A percentile compares a stretch with the other conserved stretches of the same genome.
Conservation (phyloP, 2,329 filamentous ascomycete genomes). For the Ampelomyces quisqualis region DNA sequence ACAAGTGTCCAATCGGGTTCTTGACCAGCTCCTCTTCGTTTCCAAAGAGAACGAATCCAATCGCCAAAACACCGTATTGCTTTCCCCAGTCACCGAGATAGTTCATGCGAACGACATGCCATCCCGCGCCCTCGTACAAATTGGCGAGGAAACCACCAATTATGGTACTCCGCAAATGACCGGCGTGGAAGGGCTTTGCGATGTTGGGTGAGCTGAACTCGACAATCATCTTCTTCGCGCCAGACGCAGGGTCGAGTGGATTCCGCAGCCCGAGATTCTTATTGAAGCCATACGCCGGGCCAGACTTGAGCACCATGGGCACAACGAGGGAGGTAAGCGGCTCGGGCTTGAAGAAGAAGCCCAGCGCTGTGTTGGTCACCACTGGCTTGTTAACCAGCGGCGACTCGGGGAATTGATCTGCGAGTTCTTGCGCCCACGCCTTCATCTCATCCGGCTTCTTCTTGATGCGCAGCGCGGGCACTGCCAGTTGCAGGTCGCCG, state of each 20-base stretch:
- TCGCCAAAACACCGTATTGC: conserved; percentile 68
- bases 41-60: conserved; percentile 75
- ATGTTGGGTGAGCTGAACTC: conserved; percentile 88
- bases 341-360: conserved; percentile 76
- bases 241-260: conserved; percentile 59
- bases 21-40: conserved; percentile 67
- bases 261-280: conserved; percentile 61
- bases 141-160: conserved; percentile 73
- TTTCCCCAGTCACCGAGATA: conserved; percentile 81
- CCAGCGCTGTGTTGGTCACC: conserved; percentile 67
- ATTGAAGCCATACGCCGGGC: conserved; percentile 64
- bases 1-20: conserved; percentile 80
- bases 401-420: conserved; percentile 67
- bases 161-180: conserved; percentile 74
- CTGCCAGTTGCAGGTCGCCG: conserved; percentile 76
- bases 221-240: conserved; percentile 68
- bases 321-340: conserved; percentile 67
- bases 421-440: conserved; percentile 58
- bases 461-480: conserved; percentile 77
- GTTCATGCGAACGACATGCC: conserved; percentile 71
- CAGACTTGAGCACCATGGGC: conserved; percentile 66
- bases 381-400: conserved; percentile 71
- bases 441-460: conserved; percentile 61
- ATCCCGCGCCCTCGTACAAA: conserved; percentile 66
- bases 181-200: conserved; percentile 77